Percentiles rank a stretch among this genome's conserved stretches.
These are phyloP conservation scores for Phytophthora niederhauseri DNA, from an alignment of 352 stramenopile genomes.

Conservation along the genomic window DNA sequence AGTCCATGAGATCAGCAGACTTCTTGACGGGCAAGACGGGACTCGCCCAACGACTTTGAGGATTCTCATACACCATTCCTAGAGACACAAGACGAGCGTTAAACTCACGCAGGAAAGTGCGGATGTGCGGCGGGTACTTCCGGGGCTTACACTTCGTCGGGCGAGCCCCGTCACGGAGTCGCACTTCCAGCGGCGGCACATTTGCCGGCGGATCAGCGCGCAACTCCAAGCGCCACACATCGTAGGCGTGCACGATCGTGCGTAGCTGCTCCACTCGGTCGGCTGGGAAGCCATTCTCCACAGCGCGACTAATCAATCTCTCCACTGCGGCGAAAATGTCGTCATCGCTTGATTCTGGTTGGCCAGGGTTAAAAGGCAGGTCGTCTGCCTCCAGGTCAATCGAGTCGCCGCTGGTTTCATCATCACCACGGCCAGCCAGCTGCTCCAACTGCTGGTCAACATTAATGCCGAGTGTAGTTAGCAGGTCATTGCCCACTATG, in stretches of 20 bases:
- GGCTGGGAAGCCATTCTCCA: slow-evolving; percentile 18
- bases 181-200: neutral
- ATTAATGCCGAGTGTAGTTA: slow-evolving; percentile 12
- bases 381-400: slow-evolving; percentile 5
- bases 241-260: neutral
- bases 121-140: neutral
- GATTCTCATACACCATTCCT: slow-evolving; percentile 10
- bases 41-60: slow-evolving; percentile 9
- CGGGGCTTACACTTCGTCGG: neutral
- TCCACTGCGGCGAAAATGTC: slow-evolving; percentile 11
- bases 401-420: slow-evolving; percentile 6
- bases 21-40: slow-evolving; percentile 21
- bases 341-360: neutral
- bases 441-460: slow-evolving; percentile 21
- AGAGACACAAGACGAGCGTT: neutral
- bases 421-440: slow-evolving; percentile 4
- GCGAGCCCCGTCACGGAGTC: neutral
- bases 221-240: neutral
- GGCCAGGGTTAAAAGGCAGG: neutral
- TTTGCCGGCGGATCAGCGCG: neutral
- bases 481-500: slow-evolving; percentile 21
- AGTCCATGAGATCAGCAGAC: neutral
- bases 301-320: slow-evolving; percentile 1
- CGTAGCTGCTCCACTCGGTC: slow-evolving; percentile 2
- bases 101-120: neutral